Percentiles rank a stretch among this genome's conserved stretches.
Conservation (phyloP, 176 grass and related monocot genomes). For the Carex kokanica region DNA sequence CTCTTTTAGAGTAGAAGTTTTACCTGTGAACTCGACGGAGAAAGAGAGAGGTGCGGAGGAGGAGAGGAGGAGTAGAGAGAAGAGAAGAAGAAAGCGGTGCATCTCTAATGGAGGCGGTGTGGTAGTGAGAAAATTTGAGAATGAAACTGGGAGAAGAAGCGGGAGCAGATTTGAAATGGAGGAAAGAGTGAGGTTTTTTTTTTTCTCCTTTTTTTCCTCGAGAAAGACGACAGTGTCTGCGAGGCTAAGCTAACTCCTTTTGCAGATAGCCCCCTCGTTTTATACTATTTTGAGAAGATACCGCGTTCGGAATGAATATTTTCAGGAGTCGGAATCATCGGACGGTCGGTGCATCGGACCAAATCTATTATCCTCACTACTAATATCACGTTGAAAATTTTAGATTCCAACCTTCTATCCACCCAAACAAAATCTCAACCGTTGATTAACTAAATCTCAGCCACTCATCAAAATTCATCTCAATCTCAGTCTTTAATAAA, state of each 20-base stretch:
- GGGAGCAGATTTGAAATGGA: constrained; percentile 21
- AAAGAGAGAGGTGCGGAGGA: constrained; percentile 17
- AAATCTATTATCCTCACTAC: no score
- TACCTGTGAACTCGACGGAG: constrained; percentile 56
- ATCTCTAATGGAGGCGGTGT: constrained; percentile 1
- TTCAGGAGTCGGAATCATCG: not conserved
- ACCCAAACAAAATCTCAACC: no score
- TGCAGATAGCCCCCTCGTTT: not conserved
- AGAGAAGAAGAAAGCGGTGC: not conserved
- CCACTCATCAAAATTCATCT: no score
- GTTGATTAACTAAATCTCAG: no score
- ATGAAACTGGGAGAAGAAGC: not conserved
- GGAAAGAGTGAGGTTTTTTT: not conserved
- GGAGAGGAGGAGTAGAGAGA: constrained; percentile 27
- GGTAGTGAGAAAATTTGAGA: not conserved
- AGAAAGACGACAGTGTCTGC: not conserved
- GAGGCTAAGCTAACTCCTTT: constrained; percentile 5
- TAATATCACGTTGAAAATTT: no score
- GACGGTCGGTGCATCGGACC: no score
- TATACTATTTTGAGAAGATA: no score
- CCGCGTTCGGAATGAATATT: not conserved
- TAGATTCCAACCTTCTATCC: no score
- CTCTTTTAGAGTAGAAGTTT: not conserved
- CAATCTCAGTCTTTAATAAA: no score
- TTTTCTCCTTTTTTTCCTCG: not conserved